Conservation (phyloP, 1,284 basidiomycete species). For the Boletus smithii region DNA sequence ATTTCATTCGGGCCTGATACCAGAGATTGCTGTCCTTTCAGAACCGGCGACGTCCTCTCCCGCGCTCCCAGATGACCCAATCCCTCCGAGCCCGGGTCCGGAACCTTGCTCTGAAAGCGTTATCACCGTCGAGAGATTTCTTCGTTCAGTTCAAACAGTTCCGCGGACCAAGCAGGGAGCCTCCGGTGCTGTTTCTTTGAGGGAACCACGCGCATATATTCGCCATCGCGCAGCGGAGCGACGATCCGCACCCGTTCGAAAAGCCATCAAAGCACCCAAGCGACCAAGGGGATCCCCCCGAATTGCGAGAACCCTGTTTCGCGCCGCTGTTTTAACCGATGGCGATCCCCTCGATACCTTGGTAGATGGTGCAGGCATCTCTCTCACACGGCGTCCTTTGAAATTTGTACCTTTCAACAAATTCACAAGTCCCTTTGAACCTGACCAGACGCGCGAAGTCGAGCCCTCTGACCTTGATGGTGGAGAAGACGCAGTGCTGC, state of each 20-base stretch:
- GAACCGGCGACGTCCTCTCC: slow-evolving; percentile 7
- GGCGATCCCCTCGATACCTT: slow-evolving; percentile 25
- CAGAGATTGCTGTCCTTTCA: slow-evolving; percentile 17
- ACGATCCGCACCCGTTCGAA: neutral
- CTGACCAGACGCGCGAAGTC: neutral
- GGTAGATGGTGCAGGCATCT: slow-evolving; percentile 9
- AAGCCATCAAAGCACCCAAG: neutral
- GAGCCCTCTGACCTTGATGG: neutral
- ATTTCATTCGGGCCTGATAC: slow-evolving; percentile 6
- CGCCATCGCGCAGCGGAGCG: slow-evolving; percentile 1
- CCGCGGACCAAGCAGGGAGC: slow-evolving; percentile 3
- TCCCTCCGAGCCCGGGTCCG: neutral
- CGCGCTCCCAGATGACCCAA: neutral
- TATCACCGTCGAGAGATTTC: slow-evolving; percentile 31
- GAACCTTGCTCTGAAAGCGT: neutral
- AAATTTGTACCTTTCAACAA: slow-evolving; percentile 29
- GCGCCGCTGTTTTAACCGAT: slow-evolving; percentile 26
- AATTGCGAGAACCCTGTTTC: slow-evolving; percentile 19
- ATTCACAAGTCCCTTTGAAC: slow-evolving; percentile 2
- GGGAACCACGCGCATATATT: slow-evolving; percentile 23
- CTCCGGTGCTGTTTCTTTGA: no score
- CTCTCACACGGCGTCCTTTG: slow-evolving; percentile 23
- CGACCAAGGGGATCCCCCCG: slow-evolving; percentile 2
- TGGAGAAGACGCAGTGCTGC: neutral
- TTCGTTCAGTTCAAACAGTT: slow-evolving; percentile 11